phyloP scores from a whole-genome alignment of 176 grass and related monocot genomes.

The Oryza glaberrima region DNA sequence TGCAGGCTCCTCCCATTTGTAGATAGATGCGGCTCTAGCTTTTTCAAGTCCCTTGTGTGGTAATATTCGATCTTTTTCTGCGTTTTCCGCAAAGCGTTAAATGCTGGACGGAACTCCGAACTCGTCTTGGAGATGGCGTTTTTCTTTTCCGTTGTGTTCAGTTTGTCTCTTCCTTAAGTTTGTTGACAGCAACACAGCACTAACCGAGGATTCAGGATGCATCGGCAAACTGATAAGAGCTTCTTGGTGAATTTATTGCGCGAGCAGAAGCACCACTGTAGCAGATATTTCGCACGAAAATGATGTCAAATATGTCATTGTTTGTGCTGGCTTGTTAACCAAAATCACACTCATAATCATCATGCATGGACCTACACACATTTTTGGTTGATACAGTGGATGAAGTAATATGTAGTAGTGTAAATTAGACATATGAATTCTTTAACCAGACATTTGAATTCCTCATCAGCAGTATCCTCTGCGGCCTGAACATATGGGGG shows the following conservation, averaged over 20 bases:
- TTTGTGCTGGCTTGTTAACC: background rate
- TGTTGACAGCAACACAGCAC: background rate
- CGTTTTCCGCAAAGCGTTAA: background rate
- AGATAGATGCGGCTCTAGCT: constrained; percentile 18
- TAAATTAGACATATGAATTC: background rate
- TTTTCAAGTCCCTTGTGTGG: background rate
- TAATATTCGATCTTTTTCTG: constrained; percentile 20
- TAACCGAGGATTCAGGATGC: background rate
- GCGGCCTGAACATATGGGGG: background rate
- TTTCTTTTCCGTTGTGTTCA: background rate
- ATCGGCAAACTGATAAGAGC: background rate
- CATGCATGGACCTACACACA: background rate
- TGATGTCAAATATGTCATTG: background rate
- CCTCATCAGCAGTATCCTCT: background rate
- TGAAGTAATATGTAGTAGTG: background rate
- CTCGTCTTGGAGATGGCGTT: background rate
- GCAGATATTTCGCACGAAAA: background rate
- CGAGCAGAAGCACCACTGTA: background rate
- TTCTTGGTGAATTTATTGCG: constrained; percentile 1
- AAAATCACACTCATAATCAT: background rate
- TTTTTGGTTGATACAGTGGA: background rate
- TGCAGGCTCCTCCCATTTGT: background rate
- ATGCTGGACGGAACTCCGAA: background rate
- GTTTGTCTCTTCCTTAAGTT: constrained; percentile 1
- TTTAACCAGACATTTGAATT: background rate